Evolutionary conservation across 306 rosid species (phyloP), one percentile per base, ranked within the genome.

Genomic region (Fragaria nilgerrensis): DNA sequence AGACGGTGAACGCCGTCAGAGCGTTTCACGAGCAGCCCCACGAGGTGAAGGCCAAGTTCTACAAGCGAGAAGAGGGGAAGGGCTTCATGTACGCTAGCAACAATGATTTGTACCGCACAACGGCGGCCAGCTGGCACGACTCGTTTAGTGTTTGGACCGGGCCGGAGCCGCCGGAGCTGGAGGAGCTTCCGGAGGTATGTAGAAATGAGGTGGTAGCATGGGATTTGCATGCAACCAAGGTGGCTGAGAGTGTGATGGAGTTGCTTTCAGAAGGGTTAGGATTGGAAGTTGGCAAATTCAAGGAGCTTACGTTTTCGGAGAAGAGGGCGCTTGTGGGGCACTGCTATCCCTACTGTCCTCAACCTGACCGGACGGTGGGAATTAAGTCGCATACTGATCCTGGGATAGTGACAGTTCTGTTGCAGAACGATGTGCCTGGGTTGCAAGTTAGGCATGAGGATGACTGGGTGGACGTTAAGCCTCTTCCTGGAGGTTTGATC

Each of bases 261-360:
- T 62, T 86, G 58, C 77, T 80, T 55, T 70, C 75, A 0, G 87
- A 86, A 75, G 89, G 89, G 49, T 29, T 86, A 32, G 87, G 89
- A 8, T 59, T 86, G 59, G 81, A 74, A 45, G 48, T 52, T 20
- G 73, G 72, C 1, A 86, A 47, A 67, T 77, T 86, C 44, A 79
- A 80, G 78, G 87, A 86, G 79, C 62, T 80, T 3, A 70, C 79
- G 14, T 82, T 80, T 44, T 74, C 65, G 4, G 68, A 79, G 5
- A 0, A 3, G 1, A 81, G 76, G 76, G 69, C 0, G 67, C 37
- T 78, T 6, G 74, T 81, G 10, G 83, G 79, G 4, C 78, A 65
- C 36, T 53, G 76, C 68, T 85, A 85, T 68, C 85, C 83, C 25
- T 66, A 75, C 68, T 85, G 88, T 63, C 85, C 81, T 11, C 81